These are phyloP conservation scores for Raffaelea ambrosiae DNA, from an alignment of 2,329 filamentous ascomycete genomes.

Conservation along the genomic window DNA sequence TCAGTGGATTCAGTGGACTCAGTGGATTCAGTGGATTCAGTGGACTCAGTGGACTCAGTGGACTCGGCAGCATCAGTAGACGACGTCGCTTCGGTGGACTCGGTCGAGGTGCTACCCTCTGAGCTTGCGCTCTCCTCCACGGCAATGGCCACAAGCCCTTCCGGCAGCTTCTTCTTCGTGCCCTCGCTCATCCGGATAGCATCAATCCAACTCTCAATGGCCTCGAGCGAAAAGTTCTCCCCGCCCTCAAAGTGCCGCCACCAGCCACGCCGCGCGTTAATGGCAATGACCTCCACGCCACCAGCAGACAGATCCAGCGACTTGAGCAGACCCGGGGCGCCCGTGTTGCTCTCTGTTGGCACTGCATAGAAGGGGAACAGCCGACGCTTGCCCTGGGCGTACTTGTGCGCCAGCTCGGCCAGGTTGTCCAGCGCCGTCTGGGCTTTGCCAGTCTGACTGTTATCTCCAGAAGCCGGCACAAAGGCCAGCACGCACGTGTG, in stretches of 20 bases:
- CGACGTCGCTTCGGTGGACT: background rate
- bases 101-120: background rate
- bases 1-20: too few species aligned
- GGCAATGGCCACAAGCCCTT: conserved; percentile 37
- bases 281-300: conserved; percentile 64
- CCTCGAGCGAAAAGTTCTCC: conserved; percentile 42
- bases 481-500: conserved; percentile 77
- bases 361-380: conserved; percentile 81
- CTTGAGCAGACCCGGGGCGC: conserved; percentile 44
- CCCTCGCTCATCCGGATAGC: conserved; percentile 85
- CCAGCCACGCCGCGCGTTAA: conserved; percentile 83
- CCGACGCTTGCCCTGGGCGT: conserved; percentile 55
- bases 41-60: too few species aligned
- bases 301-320: conserved; percentile 51
- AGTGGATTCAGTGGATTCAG: too few species aligned
- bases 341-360: conserved; percentile 44
- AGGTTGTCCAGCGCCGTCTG: conserved; percentile 54
- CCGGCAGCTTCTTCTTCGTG: conserved; percentile 65
- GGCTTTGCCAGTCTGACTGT: background rate
- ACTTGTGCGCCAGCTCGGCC: conserved; percentile 67
- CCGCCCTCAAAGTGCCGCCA: conserved; percentile 62
- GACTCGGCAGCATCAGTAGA: conserved; percentile 1
- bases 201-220: conserved; percentile 81
- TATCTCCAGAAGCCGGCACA: conserved; percentile 42
- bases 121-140: conserved; percentile 17